Percentiles rank a stretch among this genome's conserved stretches.
phyloP scores from a whole-genome alignment of 2,329 filamentous ascomycete genomes.

The Lachnellula hyalina region DNA sequence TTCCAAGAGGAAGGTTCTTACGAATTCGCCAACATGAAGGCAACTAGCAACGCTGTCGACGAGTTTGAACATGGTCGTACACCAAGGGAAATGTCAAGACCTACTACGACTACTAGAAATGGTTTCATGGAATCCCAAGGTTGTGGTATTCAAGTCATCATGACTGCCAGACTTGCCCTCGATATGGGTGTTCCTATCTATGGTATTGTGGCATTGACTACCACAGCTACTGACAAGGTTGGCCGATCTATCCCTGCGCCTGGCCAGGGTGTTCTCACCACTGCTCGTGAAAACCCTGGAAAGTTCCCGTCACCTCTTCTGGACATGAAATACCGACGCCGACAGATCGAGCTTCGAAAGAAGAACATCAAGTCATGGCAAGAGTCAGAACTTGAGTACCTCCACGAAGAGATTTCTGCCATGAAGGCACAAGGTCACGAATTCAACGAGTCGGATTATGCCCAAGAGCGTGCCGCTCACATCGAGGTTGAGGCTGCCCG shows the following conservation, averaged over 20 bases:
- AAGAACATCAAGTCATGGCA: conserved; percentile 96
- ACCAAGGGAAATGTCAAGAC: conserved; percentile 94
- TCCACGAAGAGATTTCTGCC: conserved; percentile 86
- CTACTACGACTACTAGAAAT: conserved; percentile 91
- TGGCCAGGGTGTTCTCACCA: conserved; percentile 93
- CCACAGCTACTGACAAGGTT: conserved; percentile 98
- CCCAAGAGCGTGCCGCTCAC: conserved; percentile 76
- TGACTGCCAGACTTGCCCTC: conserved; percentile 91
- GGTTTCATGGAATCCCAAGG: conserved; percentile 99
- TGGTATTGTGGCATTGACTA: conserved; percentile 86
- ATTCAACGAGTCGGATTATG: conserved; percentile 80
- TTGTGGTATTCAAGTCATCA: conserved; percentile 96
- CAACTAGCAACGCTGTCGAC: conserved; percentile 95
- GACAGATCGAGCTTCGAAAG: conserved; percentile 90
- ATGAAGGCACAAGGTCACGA: conserved; percentile 75
- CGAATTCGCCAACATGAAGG: conserved; percentile 99
- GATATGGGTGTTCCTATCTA: conserved; percentile 99
- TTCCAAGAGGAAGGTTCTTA: conserved; percentile 99
- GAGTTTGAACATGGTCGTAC: conserved; percentile 95
- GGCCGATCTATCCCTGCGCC: conserved; percentile 94
- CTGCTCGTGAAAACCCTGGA: conserved; percentile 81
- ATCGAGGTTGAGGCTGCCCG: conserved; percentile 83
- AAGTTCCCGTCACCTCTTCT: conserved; percentile 94
- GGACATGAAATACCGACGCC: conserved; percentile 94
- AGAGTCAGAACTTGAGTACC: conserved; percentile 86